Percentiles rank a stretch among this genome's conserved stretches.
These are phyloP conservation scores for Starmerella floricola DNA, from an alignment of 805 yeast genomes.

Conservation along the genomic window DNA sequence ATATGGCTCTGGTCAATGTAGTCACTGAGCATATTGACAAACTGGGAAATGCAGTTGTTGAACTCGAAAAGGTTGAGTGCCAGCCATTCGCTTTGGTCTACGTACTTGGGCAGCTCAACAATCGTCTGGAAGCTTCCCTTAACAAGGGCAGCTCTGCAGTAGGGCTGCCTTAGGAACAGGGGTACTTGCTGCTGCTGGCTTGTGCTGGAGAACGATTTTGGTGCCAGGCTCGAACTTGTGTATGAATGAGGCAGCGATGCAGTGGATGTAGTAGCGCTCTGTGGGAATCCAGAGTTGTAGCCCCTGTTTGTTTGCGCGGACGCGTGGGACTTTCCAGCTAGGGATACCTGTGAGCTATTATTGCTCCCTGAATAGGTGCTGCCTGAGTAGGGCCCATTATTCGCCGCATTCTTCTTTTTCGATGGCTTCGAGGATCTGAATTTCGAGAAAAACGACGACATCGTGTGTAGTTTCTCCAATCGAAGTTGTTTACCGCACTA, in stretches of 20 bases:
- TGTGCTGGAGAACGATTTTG: neutral
- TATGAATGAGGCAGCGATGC: constrained; percentile 3
- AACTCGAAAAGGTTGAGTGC: constrained; percentile 87
- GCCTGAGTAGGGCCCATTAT: neutral
- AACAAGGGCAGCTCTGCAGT: constrained; percentile 83
- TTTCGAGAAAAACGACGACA: constrained; percentile 20
- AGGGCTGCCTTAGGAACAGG: constrained; percentile 80
- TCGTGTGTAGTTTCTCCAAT: neutral
- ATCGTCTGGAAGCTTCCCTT: constrained; percentile 95
- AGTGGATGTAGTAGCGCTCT: neutral
- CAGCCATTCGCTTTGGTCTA: constrained; percentile 90
- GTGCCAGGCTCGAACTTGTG: neutral
- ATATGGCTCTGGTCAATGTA: constrained; percentile 72
- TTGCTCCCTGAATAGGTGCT: constrained; percentile 13
- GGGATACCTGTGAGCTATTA: constrained; percentile 15
- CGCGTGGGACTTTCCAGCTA: constrained; percentile 8
- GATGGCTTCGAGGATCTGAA: constrained; percentile 15
- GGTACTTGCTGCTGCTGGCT: constrained; percentile 30
- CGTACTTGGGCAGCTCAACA: constrained; percentile 88
- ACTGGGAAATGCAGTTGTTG: constrained; percentile 72
- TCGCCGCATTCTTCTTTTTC: constrained; percentile 13
- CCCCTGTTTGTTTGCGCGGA: constrained; percentile 6
- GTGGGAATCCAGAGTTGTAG: neutral
- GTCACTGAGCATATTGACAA: constrained; percentile 82
- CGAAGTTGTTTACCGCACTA: neutral